phyloP scores from a whole-genome alignment of 768 basidiomycete genomes.

The Boletus barrowsii region DNA sequence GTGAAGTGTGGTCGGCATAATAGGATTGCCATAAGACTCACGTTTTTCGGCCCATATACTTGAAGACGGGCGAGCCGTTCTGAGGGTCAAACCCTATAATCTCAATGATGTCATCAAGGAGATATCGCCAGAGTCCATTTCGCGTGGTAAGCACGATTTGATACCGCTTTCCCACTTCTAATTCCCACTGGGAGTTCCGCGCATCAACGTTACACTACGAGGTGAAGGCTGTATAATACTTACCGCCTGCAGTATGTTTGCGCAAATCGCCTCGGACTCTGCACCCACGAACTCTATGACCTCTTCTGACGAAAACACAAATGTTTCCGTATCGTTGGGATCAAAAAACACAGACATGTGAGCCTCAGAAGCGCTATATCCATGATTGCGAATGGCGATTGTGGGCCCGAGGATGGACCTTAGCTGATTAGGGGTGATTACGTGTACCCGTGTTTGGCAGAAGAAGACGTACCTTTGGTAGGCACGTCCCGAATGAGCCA shows the following conservation, averaged over 20 bases:
- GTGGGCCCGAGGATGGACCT: slow-evolving; percentile 10
- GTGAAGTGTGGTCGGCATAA: too few relatives aligned
- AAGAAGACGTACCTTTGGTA: slow-evolving; percentile 2
- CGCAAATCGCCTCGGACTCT: neutral
- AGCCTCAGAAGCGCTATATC: slow-evolving; percentile 13
- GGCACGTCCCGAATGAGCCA: slow-evolving; percentile 11
- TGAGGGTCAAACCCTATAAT: slow-evolving; percentile 13
- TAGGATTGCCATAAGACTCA: neutral
- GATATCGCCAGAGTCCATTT: slow-evolving; percentile 18
- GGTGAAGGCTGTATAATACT: neutral
- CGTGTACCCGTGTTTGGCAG: neutral
- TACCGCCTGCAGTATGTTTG: slow-evolving; percentile 5
- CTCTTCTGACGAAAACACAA: slow-evolving; percentile 9
- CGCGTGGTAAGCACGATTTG: slow-evolving; percentile 12
- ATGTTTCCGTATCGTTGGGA: slow-evolving; percentile 2
- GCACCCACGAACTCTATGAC: slow-evolving; percentile 6
- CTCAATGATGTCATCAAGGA: slow-evolving; percentile 13
- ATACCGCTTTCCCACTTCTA: slow-evolving; percentile 8
- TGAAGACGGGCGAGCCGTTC: slow-evolving; percentile 9
- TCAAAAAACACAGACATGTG: slow-evolving; percentile 1
- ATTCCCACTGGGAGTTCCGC: slow-evolving; percentile 1
- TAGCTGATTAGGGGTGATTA: neutral
- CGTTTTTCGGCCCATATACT: slow-evolving; percentile 7
- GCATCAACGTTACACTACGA: neutral
- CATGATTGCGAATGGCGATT: slow-evolving; percentile 4